Evolutionary conservation across 345 rosid species (phyloP).

Genomic region (Eucalyptus cloeziana): DNA sequence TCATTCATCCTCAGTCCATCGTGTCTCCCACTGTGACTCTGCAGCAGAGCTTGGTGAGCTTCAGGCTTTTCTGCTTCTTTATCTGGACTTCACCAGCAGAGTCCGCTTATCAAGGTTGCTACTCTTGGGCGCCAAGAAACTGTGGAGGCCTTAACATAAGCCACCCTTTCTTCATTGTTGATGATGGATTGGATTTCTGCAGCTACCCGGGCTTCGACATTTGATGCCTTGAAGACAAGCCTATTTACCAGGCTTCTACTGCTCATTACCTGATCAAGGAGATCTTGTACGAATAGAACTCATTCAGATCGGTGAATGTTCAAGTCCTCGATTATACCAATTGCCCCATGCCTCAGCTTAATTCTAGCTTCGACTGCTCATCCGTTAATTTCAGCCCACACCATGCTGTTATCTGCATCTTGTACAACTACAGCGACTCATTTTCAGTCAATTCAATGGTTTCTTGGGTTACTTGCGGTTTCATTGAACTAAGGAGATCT

Average conservation of each 20-base stretch:
- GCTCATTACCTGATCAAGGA: not conserved
- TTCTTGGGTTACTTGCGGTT: not conserved
- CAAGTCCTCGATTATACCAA: not conserved
- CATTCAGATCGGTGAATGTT: not conserved
- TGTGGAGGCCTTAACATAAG: not conserved
- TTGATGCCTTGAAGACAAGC: not conserved
- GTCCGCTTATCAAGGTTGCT: not conserved
- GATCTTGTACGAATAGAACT: not conserved
- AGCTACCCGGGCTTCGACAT: not conserved
- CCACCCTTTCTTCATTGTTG: not conserved
- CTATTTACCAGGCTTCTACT: not conserved
- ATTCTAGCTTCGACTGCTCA: not conserved
- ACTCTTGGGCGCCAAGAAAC: not conserved
- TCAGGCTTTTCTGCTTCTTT: not conserved
- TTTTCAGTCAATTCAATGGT: not conserved
- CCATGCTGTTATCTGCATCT: conserved; percentile 12
- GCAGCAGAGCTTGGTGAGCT: not conserved
- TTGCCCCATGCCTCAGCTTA: not conserved
- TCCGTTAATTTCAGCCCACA: conserved; percentile 1
- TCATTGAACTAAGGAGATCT: not conserved
- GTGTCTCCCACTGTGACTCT: not conserved
- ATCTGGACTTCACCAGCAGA: not conserved
- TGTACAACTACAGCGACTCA: conserved; percentile 1
- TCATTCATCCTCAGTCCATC: not conserved
- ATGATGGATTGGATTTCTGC: not conserved